phyloP scores from a whole-genome alignment of 2,329 filamentous ascomycete genomes.

The Leptosphaerulina australis region DNA sequence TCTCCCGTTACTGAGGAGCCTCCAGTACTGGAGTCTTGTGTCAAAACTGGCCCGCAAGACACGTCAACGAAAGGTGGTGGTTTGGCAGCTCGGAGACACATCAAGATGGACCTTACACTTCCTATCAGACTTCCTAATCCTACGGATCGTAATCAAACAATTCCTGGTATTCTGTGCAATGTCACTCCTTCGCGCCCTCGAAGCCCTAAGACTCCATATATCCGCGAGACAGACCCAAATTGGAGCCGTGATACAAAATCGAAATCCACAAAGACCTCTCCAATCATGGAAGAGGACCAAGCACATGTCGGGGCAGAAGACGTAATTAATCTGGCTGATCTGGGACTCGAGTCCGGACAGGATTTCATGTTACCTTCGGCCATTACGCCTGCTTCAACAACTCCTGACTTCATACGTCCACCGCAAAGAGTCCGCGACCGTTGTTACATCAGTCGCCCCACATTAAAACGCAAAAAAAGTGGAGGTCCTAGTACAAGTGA shows the following conservation, averaged over 20 bases:
- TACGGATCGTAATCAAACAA: slow-evolving; percentile 26
- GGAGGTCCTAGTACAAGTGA: slow-evolving; percentile 21
- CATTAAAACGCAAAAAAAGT: slow-evolving; percentile 18
- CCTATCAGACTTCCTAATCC: slow-evolving; percentile 29
- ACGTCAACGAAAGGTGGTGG: slow-evolving; percentile 16
- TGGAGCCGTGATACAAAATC: slow-evolving; percentile 16
- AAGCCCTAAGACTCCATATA: slow-evolving; percentile 38
- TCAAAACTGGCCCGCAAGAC: background rate
- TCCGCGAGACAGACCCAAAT: slow-evolving; percentile 15
- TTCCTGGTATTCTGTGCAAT: slow-evolving; percentile 19
- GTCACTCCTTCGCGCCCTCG: slow-evolving; percentile 31
- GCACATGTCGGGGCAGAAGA: background rate
- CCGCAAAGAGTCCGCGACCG: slow-evolving; percentile 19
- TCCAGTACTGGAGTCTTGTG: background rate
- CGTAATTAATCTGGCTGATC: background rate
- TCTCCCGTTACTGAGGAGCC: slow-evolving; percentile 2
- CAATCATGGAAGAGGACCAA: slow-evolving; percentile 22
- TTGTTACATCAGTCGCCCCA: slow-evolving; percentile 20
- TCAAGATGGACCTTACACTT: slow-evolving; percentile 37
- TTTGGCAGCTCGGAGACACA: slow-evolving; percentile 38
- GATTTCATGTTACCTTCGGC: background rate
- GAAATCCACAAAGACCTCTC: slow-evolving; percentile 11
- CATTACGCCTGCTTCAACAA: slow-evolving; percentile 1
- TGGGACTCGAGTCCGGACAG: background rate
- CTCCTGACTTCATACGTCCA: slow-evolving; percentile 18